These are phyloP conservation scores for Boletales sp. DNA, from an alignment of 768 basidiomycete genomes.

Conservation along the genomic window DNA sequence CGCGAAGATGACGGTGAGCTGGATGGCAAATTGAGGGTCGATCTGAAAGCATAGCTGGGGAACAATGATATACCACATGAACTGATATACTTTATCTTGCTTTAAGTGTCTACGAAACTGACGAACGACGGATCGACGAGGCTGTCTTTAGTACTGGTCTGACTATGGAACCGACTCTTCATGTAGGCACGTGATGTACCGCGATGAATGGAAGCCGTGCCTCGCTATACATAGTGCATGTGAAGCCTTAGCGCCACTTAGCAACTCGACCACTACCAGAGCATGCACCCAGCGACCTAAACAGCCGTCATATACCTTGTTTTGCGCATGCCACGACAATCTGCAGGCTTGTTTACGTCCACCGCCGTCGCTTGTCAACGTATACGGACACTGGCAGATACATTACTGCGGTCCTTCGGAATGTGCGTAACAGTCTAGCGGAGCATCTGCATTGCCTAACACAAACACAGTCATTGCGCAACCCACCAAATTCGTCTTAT, in stretches of 20 bases:
- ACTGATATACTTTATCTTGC: slow-evolving; percentile 10
- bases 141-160: too few relatives aligned
- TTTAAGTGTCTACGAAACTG: not conserved
- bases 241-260: not conserved
- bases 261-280: slow-evolving; percentile 4
- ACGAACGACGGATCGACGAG: too few relatives aligned
- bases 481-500: slow-evolving; percentile 89
- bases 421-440: slow-evolving; percentile 51
- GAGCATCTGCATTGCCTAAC: not conserved
- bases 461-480: slow-evolving; percentile 67
- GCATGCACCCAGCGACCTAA: slow-evolving; percentile 17
- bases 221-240: too few relatives aligned
- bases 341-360: slow-evolving; percentile 14
- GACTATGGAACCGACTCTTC: not conserved
- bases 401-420: slow-evolving; percentile 71
- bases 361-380: slow-evolving; percentile 27
- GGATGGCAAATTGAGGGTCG: not conserved
- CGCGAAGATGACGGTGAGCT: slow-evolving; percentile 22
- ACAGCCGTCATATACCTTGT: slow-evolving; percentile 4
- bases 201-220: not conserved
- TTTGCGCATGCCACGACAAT: slow-evolving; percentile 23
- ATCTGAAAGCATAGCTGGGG: not conserved
- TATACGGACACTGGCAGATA: slow-evolving; percentile 37
- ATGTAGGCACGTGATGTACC: slow-evolving; percentile 16
- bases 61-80: slow-evolving; percentile 18